A percentile compares a stretch with the other conserved stretches of the same genome.
These are phyloP conservation scores for Poteriospumella lacustris DNA, from an alignment of 108 stramenopile genomes.

Conservation along the genomic window DNA sequence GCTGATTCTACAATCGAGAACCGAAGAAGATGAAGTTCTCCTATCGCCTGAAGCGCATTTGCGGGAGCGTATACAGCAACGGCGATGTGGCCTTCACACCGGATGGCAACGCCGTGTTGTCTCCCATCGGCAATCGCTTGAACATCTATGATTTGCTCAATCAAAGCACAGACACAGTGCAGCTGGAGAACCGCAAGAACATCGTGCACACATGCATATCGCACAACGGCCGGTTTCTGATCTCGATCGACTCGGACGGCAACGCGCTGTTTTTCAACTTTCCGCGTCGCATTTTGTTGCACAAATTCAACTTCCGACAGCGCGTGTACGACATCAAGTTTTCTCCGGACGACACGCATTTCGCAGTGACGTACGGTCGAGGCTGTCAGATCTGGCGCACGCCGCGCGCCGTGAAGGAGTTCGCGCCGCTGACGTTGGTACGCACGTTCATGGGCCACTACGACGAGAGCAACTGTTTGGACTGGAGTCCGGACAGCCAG, in stretches of 20 bases:
- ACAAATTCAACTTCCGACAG: slow-evolving; percentile 82
- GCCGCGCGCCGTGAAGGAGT: slow-evolving; percentile 72
- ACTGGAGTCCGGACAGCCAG: slow-evolving; percentile 79
- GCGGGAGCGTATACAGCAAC: slow-evolving; percentile 82
- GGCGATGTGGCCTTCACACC: slow-evolving; percentile 85
- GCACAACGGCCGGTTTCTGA: slow-evolving; percentile 67
- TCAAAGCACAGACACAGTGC: slow-evolving; percentile 76
- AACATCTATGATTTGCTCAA: slow-evolving; percentile 78
- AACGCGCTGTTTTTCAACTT: slow-evolving; percentile 49
- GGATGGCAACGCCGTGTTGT: slow-evolving; percentile 78
- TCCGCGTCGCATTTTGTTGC: slow-evolving; percentile 74
- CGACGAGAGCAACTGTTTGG: slow-evolving; percentile 70
- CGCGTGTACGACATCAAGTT: slow-evolving; percentile 72
- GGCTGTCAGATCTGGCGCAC: slow-evolving; percentile 88
- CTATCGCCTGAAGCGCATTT: slow-evolving; percentile 83
- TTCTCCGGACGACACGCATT: slow-evolving; percentile 72
- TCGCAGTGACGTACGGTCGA: slow-evolving; percentile 84
- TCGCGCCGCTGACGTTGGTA: slow-evolving; percentile 81
- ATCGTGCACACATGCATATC: slow-evolving; percentile 76
- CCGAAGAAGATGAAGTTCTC: slow-evolving; percentile 62
- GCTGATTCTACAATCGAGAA: too few species aligned
- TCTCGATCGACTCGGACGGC: slow-evolving; percentile 71
- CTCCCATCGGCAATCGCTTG: slow-evolving; percentile 84
- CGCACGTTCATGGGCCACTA: slow-evolving; percentile 78
- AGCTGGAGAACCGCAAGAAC: slow-evolving; percentile 79